Percentiles rank a stretch among this genome's conserved stretches.
Evolutionary conservation across 2,329 filamentous ascomycete species (phyloP).

Genomic region (Fusarium chaquense): DNA sequence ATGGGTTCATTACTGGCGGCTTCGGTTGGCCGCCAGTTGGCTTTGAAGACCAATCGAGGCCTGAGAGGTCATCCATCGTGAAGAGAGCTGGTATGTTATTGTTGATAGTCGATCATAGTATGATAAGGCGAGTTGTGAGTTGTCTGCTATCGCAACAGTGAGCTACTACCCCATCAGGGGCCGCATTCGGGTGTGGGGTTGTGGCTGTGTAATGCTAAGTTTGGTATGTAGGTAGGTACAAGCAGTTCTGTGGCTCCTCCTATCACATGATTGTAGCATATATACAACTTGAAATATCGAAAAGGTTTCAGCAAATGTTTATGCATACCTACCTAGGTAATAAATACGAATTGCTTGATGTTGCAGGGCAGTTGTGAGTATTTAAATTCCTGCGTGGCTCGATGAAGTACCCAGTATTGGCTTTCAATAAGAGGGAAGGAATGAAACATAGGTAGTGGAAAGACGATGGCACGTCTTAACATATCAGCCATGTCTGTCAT

Average conservation of each 20-base stretch:
- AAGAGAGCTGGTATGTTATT: constrained; percentile 37
- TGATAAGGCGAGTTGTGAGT: constrained; percentile 20
- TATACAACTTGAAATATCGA: background rate
- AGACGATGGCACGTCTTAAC: background rate
- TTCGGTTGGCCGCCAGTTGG: constrained; percentile 50
- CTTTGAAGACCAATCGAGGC: constrained; percentile 70
- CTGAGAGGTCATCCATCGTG: constrained; percentile 72
- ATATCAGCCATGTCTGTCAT: background rate
- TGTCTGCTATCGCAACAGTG: constrained; percentile 40
- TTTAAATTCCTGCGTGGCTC: background rate
- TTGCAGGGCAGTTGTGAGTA: background rate
- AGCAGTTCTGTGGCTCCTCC: constrained; percentile 25
- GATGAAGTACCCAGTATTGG: background rate
- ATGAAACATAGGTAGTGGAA: background rate
- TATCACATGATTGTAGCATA: constrained; percentile 28
- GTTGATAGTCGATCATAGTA: constrained; percentile 46
- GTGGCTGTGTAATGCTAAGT: constrained; percentile 34
- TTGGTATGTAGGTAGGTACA: background rate
- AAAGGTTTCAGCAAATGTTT: background rate
- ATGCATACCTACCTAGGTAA: background rate
- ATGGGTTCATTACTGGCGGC: constrained; percentile 58
- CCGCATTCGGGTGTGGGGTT: constrained; percentile 44
- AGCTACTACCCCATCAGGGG: constrained; percentile 41
- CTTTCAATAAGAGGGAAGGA: background rate
- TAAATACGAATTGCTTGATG: background rate